Percentiles rank a stretch among this genome's conserved stretches.
phyloP scores from a whole-genome alignment of 148 eudicot species.

The Persicaria tinctoria region DNA sequence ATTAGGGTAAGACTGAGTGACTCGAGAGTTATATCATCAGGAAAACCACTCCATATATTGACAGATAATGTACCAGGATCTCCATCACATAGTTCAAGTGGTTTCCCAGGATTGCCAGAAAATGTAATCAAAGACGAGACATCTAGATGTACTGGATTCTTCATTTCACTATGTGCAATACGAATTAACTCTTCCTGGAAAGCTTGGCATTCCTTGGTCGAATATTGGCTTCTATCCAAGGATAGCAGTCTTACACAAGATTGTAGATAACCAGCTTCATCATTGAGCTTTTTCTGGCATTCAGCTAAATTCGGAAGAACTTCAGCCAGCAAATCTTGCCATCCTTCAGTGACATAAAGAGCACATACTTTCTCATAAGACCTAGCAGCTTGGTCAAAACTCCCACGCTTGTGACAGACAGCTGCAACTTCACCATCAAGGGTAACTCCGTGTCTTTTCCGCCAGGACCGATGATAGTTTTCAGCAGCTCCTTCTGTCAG shows the following conservation, averaged over 20 bases:
- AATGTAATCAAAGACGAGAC: conserved; percentile 91
- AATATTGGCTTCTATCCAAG: conserved; percentile 75
- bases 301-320: conserved; percentile 93
- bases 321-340: conserved; percentile 95
- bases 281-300: conserved; percentile 86
- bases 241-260: conserved; percentile 91
- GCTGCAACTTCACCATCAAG: conserved; percentile 97
- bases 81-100: conserved; percentile 83
- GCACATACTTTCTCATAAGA: conserved; percentile 96
- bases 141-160: conserved; percentile 88
- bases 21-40: conserved; percentile 91
- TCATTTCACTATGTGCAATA: conserved; percentile 90
- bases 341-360: conserved; percentile 93
- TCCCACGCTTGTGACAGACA: conserved; percentile 68
- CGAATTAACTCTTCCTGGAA: conserved; percentile 75
- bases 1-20: conserved; percentile 79
- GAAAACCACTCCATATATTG: conserved; percentile 94
- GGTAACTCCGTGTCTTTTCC: conserved; percentile 97
- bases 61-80: conserved; percentile 87
- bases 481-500: conserved; percentile 87
- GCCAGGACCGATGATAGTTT: conserved; percentile 89
- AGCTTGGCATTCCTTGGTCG: conserved; percentile 75
- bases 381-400: conserved; percentile 74
- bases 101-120: conserved; percentile 80
- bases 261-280: conserved; percentile 88